phyloP scores from a whole-genome alignment of 208 protist species.

The Histomonas meleagridis region DNA sequence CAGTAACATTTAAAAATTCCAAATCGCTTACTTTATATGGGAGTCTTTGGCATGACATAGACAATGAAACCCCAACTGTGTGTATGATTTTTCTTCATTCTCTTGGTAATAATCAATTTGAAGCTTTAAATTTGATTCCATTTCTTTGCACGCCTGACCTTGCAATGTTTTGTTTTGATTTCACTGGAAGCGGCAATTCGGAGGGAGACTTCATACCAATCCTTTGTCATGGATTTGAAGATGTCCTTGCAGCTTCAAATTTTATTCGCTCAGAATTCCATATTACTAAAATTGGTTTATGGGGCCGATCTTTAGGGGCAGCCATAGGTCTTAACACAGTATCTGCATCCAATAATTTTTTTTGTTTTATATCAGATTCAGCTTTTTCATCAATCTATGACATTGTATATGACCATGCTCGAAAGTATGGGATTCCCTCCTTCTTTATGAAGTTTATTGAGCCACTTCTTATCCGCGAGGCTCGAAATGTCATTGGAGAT shows the following conservation, averaged over 20 bases:
- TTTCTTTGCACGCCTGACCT: background rate
- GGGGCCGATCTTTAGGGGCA: slow-evolving; percentile 7
- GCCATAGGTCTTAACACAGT: background rate
- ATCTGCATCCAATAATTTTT: background rate
- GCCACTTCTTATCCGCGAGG: background rate
- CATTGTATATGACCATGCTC: background rate
- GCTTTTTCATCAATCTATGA: background rate
- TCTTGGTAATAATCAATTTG: slow-evolving; percentile 21
- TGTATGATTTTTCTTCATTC: background rate
- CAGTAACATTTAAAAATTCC: background rate
- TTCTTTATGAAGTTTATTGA: background rate
- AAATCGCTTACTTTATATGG: background rate
- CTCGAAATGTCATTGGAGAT: background rate
- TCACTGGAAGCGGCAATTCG: background rate
- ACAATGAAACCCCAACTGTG: background rate
- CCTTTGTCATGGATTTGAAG: background rate
- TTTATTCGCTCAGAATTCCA: background rate
- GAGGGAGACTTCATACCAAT: background rate
- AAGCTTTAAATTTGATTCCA: slow-evolving; percentile 1
- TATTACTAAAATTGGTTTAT: background rate
- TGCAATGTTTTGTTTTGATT: slow-evolving; percentile 5
- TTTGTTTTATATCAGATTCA: slow-evolving; percentile 7
- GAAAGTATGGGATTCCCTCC: background rate
- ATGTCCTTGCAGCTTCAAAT: background rate
- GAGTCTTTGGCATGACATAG: background rate